Evolutionary conservation across 164 flowering plant species (phyloP).

Genomic region (Nymphaea colorata): DNA sequence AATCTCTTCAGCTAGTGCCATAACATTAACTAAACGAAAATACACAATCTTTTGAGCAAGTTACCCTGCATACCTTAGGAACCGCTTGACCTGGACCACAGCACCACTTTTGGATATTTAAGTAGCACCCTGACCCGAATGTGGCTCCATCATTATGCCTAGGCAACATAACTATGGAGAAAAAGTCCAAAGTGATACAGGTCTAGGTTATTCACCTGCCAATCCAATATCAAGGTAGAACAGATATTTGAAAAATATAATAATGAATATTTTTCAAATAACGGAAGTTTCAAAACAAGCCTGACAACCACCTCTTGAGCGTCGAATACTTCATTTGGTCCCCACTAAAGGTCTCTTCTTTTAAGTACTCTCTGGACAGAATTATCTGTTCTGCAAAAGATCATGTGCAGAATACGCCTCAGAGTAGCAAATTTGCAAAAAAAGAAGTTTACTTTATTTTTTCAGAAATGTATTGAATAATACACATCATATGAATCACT

Average conservation of each 20-base stretch:
- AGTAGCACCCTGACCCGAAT: too few species aligned
- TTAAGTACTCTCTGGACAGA: slow-evolving; percentile 89
- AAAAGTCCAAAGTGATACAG: background rate
- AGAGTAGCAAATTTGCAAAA: background rate
- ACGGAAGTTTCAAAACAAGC: slow-evolving; percentile 24
- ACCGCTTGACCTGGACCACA: too few species aligned
- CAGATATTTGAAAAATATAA: background rate
- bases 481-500: too few species aligned
- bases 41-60: too few species aligned
- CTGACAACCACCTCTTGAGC: slow-evolving; percentile 97
- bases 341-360: slow-evolving; percentile 70
- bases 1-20: too few species aligned
- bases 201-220: background rate
- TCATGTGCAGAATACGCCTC: background rate
- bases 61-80: too few species aligned
- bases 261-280: too few species aligned
- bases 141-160: background rate
- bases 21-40: too few species aligned
- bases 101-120: too few species aligned
- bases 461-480: too few species aligned
- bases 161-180: background rate
- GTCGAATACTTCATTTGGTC: slow-evolving; percentile 93
- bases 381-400: slow-evolving; percentile 48
- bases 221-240: background rate
- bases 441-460: background rate